Base-by-base conservation (phyloP, 2,329 filamentous ascomycete species). In the Diaporthe citrichinensis region DNA sequence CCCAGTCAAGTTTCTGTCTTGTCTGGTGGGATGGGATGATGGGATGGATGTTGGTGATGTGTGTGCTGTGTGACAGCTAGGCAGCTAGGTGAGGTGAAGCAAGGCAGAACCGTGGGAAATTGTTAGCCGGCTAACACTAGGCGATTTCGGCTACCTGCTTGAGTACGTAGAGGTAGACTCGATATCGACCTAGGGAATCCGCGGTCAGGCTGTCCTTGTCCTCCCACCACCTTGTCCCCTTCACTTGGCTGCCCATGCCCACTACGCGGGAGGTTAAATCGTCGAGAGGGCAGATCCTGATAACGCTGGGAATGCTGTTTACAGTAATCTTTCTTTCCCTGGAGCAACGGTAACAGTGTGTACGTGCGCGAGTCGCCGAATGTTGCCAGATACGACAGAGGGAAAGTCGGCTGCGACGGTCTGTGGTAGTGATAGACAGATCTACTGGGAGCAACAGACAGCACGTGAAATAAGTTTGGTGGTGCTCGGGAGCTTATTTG, bases 401-500 rank as follows among this genome's bases (percentile, higher is more conserved):
- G n/a, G 14, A 34, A 34, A 62, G 44, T 55, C 57, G 46, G 57
- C 59, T 46, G 59, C 7, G 15, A 31, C 14, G 44, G 34, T 41
- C 23, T 57, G 28, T 25, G 57, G 34, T 61, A 36, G 20, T 61
- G 57, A 31, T 36, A n/a, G 55, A n/a, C 25, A 14, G 49, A 51
- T 57, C 25, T 28, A 31, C 20, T 41, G 10, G 34, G n/a, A 41
- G 36, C 14, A 41, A 34, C 3, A 61, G 39, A 10, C 14, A 6
- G 34, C 44, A 51, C 28, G 62, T 51, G 31, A 69, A 69, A 41
- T 69, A 69, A 10, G 65, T 69, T 69, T 69, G 65, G 34, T 69
- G 65, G 65, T 34, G 65, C 65, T 25, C 65, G 65, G 65, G 49
- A 69, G 65, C 65, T 69, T 69, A 69, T 69, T 68, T 36, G 34